Base-by-base conservation (phyloP, 805 yeast species). In the Candida vaughaniae region DNA sequence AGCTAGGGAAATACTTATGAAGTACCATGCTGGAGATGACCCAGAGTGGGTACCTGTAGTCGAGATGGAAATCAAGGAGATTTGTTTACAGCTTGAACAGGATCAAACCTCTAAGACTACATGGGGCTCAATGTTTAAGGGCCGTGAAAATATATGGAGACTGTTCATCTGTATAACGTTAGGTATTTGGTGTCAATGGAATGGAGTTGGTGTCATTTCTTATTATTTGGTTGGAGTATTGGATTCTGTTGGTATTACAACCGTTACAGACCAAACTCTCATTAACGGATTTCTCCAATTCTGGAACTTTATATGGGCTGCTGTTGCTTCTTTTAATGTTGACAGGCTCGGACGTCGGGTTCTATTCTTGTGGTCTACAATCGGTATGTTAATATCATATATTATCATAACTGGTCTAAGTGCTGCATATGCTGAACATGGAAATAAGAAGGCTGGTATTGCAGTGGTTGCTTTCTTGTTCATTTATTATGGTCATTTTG, bases 161-260 rank as follows among this genome's bases (percentile, higher is more conserved):
- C 9, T 66, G 10, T 49, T 37, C 16, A 35, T 42, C 17, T 39
- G 38, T 25, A 29, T 39, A 6, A 33, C 39, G 10, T 30, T 43
- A 10, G 17, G 23, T 19, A 8, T 31, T 15, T 35, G 20, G 6
- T 10, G 25, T 8, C 44, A 40, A 35, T 38, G 35, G 30, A 68
- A 76, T n/a, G 80, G 80, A 48, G 72, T 71, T 46, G 76, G 76
- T 37, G 55, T 75, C 40, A 73, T 73, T 18, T 68, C 77, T 3
- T 74, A 72, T 61, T 75, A 75, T 53, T 56, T 75, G 43, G 58
- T 64, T 41, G 62, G 66, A 46, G 82, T 78, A 9, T 63, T 77
- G 44, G 50, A 56, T 38, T 68, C 77, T 17, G 73, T 77, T 51
- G 82, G 83, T 40, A 71, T 77, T 48, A 72, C 73, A 31, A 62